These are phyloP conservation scores for Monilinia aucupariae DNA, from an alignment of 2,329 filamentous ascomycete genomes.

Conservation along the genomic window DNA sequence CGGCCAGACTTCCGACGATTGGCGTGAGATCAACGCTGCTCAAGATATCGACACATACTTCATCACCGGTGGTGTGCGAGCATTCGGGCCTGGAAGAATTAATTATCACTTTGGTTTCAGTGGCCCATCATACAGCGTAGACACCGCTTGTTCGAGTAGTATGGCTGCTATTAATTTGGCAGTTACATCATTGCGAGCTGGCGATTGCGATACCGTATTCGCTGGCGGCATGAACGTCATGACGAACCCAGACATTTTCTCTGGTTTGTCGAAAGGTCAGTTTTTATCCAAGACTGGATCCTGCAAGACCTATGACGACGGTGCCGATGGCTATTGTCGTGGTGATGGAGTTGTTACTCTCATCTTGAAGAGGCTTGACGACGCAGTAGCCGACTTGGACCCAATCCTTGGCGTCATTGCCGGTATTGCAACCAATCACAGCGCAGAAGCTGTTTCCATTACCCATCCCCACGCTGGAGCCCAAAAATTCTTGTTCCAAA, in stretches of 20 bases:
- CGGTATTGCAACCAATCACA: constrained; percentile 35
- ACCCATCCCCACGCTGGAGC: constrained; percentile 18
- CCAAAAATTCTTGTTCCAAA: constrained; percentile 16
- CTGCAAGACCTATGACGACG: constrained; percentile 39
- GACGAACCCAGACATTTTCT: constrained; percentile 22
- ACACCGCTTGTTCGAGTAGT: constrained; percentile 54
- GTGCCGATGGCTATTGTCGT: constrained; percentile 23
- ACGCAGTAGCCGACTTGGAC: constrained; percentile 48
- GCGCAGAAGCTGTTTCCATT: constrained; percentile 27
- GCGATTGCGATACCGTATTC: constrained; percentile 43
- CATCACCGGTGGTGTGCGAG: constrained; percentile 28
- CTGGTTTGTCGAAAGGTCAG: constrained; percentile 40
- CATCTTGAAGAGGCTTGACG: constrained; percentile 44
- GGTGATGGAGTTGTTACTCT: constrained; percentile 45
- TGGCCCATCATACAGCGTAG: constrained; percentile 50
- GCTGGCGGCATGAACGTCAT: constrained; percentile 37
- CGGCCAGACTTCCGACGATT: constrained; percentile 24
- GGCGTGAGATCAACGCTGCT: constrained; percentile 21
- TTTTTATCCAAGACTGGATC: constrained; percentile 31
- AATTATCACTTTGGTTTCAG: constrained; percentile 40
- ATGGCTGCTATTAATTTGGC: constrained; percentile 51
- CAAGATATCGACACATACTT: constrained; percentile 31
- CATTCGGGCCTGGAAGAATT: constrained; percentile 33
- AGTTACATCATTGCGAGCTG: constrained; percentile 43
- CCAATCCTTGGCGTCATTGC: constrained; percentile 51